Percentiles rank a stretch among this genome's conserved stretches.
These are phyloP conservation scores for Agrocybe chaxingu DNA, from an alignment of 768 basidiomycete genomes.

Conservation along the genomic window DNA sequence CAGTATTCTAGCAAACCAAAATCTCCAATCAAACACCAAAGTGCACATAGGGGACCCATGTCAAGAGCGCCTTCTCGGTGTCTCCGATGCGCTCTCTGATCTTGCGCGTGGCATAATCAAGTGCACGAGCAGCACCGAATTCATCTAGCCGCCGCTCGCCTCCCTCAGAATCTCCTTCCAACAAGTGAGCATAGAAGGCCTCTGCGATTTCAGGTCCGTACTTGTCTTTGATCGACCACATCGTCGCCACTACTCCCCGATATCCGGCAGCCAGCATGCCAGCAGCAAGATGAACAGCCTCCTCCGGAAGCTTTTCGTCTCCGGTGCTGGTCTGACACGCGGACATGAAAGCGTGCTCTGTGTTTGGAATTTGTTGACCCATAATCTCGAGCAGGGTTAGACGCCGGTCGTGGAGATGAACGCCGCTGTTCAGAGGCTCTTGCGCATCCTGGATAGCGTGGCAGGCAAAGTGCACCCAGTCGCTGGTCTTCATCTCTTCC, in stretches of 20 bases:
- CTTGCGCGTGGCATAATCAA: conserved; percentile 13
- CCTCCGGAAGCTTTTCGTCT: conserved; percentile 22
- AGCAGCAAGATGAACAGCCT: conserved; percentile 34
- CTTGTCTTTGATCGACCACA: conserved; percentile 34
- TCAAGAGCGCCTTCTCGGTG: conserved; percentile 3
- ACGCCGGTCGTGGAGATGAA: conserved; percentile 16
- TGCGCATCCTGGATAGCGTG: conserved; percentile 25
- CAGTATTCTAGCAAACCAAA: too few species aligned
- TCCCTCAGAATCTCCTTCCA: background rate
- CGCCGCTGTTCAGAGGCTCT: conserved; percentile 21
- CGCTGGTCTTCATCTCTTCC: conserved; percentile 9
- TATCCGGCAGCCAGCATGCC: conserved; percentile 31
- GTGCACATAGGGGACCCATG: conserved; percentile 19
- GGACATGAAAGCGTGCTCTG: conserved; percentile 34
- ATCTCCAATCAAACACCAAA: conserved; percentile 9
- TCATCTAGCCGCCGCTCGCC: background rate
- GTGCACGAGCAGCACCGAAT: conserved; percentile 12
- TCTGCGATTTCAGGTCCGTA: conserved; percentile 26
- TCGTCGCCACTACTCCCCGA: conserved; percentile 29
- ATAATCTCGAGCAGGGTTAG: conserved; percentile 12
- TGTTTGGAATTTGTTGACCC: conserved; percentile 5
- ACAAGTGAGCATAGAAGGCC: conserved; percentile 22
- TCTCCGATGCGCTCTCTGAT: conserved; percentile 7
- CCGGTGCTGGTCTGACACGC: conserved; percentile 38
- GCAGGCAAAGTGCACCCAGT: conserved; percentile 32